Evolutionary conservation across 106 monocot genomes (phyloP).

Genomic region (Iris macrosiphon): DNA sequence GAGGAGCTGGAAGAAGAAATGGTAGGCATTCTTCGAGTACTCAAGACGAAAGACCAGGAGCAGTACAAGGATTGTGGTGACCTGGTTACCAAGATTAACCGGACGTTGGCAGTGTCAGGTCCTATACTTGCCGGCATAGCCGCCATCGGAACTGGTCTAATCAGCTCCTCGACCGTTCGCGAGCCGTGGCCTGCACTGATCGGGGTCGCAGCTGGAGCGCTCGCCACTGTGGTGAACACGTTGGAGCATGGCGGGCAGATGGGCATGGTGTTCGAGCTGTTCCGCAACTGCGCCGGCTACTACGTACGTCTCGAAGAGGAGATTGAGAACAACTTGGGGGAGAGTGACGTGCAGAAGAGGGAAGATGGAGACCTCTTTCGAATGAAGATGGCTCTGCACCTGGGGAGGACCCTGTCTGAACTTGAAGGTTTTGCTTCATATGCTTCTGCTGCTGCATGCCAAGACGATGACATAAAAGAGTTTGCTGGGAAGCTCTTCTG

Average conservation of each 20-base stretch:
- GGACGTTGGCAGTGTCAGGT: constrained; percentile 40
- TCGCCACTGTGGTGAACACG: constrained; percentile 54
- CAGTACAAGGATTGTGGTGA: constrained; percentile 40
- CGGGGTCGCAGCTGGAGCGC: constrained; percentile 45
- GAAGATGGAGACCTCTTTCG: constrained; percentile 69
- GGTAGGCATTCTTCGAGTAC: constrained; percentile 33
- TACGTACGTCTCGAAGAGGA: constrained; percentile 61
- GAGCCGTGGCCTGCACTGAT: constrained; percentile 23
- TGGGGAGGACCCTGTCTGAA: constrained; percentile 60
- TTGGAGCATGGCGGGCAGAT: constrained; percentile 75
- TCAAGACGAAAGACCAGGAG: constrained; percentile 46
- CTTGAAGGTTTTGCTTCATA: constrained; percentile 29
- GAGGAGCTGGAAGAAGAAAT: constrained; percentile 40
- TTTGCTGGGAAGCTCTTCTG: constrained; percentile 80
- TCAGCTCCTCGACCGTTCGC: not conserved
- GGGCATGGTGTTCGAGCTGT: constrained; percentile 82
- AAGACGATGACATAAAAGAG: constrained; percentile 25
- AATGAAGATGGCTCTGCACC: constrained; percentile 61
- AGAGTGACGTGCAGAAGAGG: constrained; percentile 29
- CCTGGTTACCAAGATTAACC: constrained; percentile 44
- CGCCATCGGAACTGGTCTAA: constrained; percentile 23
- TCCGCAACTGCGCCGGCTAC: constrained; percentile 56
- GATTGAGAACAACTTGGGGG: constrained; percentile 46
- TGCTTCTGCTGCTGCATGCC: constrained; percentile 8
- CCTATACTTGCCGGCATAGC: constrained; percentile 56